Evolutionary conservation across 1,284 basidiomycete genomes (phyloP).

Genomic region (Pseudozyma pruni): DNA sequence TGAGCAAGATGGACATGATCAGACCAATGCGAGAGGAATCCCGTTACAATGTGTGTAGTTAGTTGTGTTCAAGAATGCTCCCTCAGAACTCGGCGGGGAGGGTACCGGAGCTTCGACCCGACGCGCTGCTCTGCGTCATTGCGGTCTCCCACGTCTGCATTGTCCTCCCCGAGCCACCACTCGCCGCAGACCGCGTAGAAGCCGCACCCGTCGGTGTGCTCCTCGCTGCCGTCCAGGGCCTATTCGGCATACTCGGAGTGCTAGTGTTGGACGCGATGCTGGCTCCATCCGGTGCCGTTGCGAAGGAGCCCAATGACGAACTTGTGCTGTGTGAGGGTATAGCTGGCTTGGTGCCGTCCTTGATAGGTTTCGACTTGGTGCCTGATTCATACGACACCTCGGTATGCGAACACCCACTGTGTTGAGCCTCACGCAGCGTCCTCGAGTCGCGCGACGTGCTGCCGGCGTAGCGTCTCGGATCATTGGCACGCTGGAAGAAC

Average conservation of each 20-base stretch:
- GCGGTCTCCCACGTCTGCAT: conserved; percentile 6
- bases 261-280: neutral
- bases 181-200: neutral
- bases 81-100: neutral
- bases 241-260: neutral
- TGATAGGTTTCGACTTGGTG: too few species aligned
- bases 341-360: too few species aligned
- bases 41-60: neutral
- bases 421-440: conserved; percentile 1
- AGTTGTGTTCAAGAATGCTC: too few species aligned
- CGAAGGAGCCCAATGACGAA: conserved; percentile 5
- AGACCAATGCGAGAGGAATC: too few species aligned
- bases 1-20: too few species aligned
- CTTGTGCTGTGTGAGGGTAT: too few species aligned
- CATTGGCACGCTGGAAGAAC: conserved; percentile 19
- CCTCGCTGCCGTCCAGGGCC: neutral
- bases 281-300: neutral
- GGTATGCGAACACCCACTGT: neutral
- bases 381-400: too few species aligned
- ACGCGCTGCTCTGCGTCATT: neutral
- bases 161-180: neutral
- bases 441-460: conserved; percentile 11
- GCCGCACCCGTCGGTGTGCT: neutral
- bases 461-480: neutral
- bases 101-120: conserved; percentile 6